Percentiles rank a stretch among this genome's conserved stretches.
Evolutionary conservation across 129 eudicot species (phyloP).

Genomic region (Dittrichia graveolens): DNA sequence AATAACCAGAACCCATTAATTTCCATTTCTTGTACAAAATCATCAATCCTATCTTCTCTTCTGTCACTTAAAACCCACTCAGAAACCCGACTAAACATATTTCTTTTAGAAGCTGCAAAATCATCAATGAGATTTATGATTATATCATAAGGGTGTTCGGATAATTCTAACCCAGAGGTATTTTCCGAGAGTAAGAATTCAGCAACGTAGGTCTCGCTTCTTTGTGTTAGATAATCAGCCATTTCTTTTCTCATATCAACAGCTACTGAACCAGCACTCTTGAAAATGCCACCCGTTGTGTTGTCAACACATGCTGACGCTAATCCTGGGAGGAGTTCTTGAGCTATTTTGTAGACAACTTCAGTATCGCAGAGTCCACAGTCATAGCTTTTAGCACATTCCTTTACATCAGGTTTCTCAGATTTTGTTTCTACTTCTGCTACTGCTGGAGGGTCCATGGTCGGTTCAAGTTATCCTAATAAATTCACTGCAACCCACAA

Average conservation of each 20-base stretch:
- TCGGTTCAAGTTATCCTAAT: slow-evolving; percentile 21
- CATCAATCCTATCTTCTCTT: slow-evolving; percentile 85
- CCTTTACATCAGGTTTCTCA: slow-evolving; percentile 46
- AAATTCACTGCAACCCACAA: background rate
- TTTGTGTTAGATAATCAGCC: slow-evolving; percentile 59
- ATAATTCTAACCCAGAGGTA: slow-evolving; percentile 40
- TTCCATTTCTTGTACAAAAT: slow-evolving; percentile 91
- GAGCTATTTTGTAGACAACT: slow-evolving; percentile 71
- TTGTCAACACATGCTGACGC: slow-evolving; percentile 90
- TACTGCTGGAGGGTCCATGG: slow-evolving; percentile 63
- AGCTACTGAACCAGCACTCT: slow-evolving; percentile 74
- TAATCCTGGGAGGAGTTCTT: slow-evolving; percentile 79
- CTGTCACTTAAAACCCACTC: slow-evolving; percentile 80
- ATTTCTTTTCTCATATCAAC: slow-evolving; percentile 75
- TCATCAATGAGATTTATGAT: slow-evolving; percentile 69
- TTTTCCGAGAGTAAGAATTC: slow-evolving; percentile 68
- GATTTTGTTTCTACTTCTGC: slow-evolving; percentile 54
- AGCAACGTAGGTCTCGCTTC: slow-evolving; percentile 84
- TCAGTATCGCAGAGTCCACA: slow-evolving; percentile 82
- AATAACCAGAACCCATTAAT: slow-evolving; percentile 81
- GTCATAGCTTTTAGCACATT: slow-evolving; percentile 47
- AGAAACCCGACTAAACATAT: slow-evolving; percentile 70
- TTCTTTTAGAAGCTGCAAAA: slow-evolving; percentile 58
- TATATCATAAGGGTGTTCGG: slow-evolving; percentile 81
- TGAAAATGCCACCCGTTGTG: slow-evolving; percentile 84